Evolutionary conservation across 331 rosid genomes (phyloP), one percentile per base, ranked within the genome.

Genomic region (Acacia pycnantha): DNA sequence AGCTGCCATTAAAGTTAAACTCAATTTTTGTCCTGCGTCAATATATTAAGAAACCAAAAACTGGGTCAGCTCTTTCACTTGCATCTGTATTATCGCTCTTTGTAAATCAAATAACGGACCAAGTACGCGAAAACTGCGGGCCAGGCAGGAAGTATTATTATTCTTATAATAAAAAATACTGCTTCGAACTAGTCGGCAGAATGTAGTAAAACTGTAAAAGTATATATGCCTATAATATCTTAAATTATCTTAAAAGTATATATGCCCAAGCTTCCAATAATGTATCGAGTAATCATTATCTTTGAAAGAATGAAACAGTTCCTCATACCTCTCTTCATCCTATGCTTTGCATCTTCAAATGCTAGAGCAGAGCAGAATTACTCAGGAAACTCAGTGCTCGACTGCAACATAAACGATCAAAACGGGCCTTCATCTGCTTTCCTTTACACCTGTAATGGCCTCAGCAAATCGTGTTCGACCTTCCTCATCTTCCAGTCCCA

Each of bases 361-460:
- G 27, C 26, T 21, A 85, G 16, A 14, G 87, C 92, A 47, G 89
- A 90, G 59, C 97, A 91, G 56, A 90, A 71, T 65, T 91, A 93
- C 75, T 77, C 86, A 0, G 88, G 83, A 62, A 56, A 78, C 74
- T 79, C 88, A 3, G 26, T 82, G 50, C 37, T 77, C 10, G 41
- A 27, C 18, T 88, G 96, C 81, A 40, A 8, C 1, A 79, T 79
- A 37, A 74, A 29, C 13, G 85, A 89, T 24, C 56, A 16, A 27
- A 73, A 41, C 50, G 84, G 83, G 3, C 88, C 90, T 19, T 88
- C 88, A 0, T 65, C 88, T 3, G 68, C 82, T 5, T 83, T 82
- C 56, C 93, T 89, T 41, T 89, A 92, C 88, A 70, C 92, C 18
- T 89, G 91, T 86, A 90, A 81, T 71, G 94, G 95, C 70, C 47